A percentile compares a stretch with the other conserved stretches of the same genome.
These are phyloP conservation scores for Vanilla planifolia DNA, from an alignment of 106 monocot species.

Conservation along the genomic window DNA sequence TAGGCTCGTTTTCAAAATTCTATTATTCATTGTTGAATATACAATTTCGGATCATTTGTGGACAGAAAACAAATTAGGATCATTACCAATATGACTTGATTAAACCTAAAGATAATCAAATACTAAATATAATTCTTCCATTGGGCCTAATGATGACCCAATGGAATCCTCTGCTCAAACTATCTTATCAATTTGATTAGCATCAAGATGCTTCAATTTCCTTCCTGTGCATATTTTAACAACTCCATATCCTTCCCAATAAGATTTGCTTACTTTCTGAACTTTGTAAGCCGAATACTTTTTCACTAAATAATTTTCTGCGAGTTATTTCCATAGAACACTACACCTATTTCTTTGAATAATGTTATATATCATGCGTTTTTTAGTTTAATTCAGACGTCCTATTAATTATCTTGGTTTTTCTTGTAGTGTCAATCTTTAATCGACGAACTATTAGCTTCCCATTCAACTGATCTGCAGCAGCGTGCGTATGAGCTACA, in stretches of 20 bases:
- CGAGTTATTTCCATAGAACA: too few relatives aligned
- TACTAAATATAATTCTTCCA: neutral
- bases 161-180: neutral
- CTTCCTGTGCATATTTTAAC: too few relatives aligned
- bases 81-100: neutral
- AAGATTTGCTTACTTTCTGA: neutral
- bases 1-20: too few relatives aligned
- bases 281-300: neutral
- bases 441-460: constrained; percentile 84
- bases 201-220: neutral
- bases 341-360: neutral
- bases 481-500: constrained; percentile 93
- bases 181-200: neutral
- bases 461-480: constrained; percentile 97
- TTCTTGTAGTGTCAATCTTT: constrained; percentile 78
- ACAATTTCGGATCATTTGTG: neutral
- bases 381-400: neutral
- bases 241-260: neutral
- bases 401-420: neutral
- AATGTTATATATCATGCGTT: neutral
- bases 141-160: neutral
- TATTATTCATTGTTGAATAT: too few relatives aligned
- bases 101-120: neutral
- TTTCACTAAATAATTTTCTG: too few relatives aligned
- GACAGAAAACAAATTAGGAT: too few relatives aligned